Conservation (phyloP, 768 basidiomycete species). For the Mycena vitilis region DNA sequence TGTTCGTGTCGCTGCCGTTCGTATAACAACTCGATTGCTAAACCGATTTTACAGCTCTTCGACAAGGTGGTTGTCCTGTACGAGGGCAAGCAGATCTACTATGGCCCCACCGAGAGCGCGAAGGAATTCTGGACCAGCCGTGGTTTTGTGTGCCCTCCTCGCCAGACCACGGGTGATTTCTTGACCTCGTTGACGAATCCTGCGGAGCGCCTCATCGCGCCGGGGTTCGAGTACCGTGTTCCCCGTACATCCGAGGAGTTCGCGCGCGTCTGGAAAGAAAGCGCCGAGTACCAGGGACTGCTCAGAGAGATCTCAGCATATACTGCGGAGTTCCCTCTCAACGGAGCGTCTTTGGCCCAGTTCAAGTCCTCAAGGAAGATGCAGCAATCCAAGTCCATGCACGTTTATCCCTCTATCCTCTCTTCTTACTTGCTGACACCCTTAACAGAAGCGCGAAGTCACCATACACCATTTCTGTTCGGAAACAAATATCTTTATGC, state of each 20-base stretch:
- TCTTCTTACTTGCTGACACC: background rate
- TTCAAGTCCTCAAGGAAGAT: constrained; percentile 47
- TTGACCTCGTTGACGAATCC: constrained; percentile 55
- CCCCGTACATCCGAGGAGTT: constrained; percentile 59
- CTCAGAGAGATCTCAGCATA: constrained; percentile 46
- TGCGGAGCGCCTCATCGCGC: constrained; percentile 48
- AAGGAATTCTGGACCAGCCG: constrained; percentile 57
- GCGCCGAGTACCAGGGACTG: constrained; percentile 44
- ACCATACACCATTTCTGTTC: constrained; percentile 58
- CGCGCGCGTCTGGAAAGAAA: constrained; percentile 50
- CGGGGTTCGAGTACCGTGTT: constrained; percentile 49
- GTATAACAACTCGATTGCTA: background rate
- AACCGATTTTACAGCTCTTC: constrained; percentile 42
- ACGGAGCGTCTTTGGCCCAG: constrained; percentile 39
- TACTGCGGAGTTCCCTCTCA: constrained; percentile 44
- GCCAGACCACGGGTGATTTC: constrained; percentile 62
- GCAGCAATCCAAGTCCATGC: constrained; percentile 53
- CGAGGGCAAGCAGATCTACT: constrained; percentile 62
- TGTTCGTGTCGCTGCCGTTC: constrained; percentile 31
- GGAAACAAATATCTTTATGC: constrained; percentile 57
- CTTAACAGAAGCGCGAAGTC: constrained; percentile 38
- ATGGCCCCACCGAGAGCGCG: constrained; percentile 53
- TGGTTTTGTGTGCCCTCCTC: constrained; percentile 57
- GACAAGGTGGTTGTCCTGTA: constrained; percentile 61
- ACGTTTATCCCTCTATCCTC: constrained; percentile 20